Percentiles rank a stretch among this genome's conserved stretches.
Evolutionary conservation across 2,329 filamentous ascomycete genomes (phyloP).

Genomic region (Mycocentrospora acerina): DNA sequence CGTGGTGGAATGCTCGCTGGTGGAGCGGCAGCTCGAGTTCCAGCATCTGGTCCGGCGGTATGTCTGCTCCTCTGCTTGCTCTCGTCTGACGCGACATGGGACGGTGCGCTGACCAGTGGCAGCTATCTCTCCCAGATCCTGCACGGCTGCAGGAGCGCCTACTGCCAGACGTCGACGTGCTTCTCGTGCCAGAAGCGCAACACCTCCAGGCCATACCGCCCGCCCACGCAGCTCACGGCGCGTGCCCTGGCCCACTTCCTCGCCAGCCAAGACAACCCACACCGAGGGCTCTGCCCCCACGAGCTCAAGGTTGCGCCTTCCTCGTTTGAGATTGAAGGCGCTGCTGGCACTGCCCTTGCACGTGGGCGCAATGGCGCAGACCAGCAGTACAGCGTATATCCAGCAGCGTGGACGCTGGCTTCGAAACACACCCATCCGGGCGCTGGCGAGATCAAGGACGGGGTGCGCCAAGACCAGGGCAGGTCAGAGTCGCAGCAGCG

Average conservation of each 20-base stretch:
- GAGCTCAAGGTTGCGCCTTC: conserved; percentile 37
- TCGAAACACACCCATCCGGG: no score
- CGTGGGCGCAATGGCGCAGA: background rate
- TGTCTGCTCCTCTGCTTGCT: conserved; percentile 7
- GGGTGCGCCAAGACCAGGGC: no score
- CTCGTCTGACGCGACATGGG: no score
- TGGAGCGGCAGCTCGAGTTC: conserved; percentile 30
- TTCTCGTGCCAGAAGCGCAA: conserved; percentile 73
- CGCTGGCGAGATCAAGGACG: no score
- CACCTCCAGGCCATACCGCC: conserved; percentile 68
- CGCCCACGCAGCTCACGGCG: conserved; percentile 80
- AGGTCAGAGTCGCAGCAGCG: conserved; percentile 2
- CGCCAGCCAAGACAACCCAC: conserved; percentile 76
- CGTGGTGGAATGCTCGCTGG: conserved; percentile 32
- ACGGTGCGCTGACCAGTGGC: conserved; percentile 2
- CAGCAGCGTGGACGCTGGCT: conserved; percentile 2
- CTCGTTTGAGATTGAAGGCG: conserved; percentile 23
- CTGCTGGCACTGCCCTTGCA: conserved; percentile 3
- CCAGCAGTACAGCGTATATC: conserved; percentile 8
- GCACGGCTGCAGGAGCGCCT: conserved; percentile 69
- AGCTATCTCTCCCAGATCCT: conserved; percentile 83
- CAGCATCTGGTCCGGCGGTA: conserved; percentile 37
- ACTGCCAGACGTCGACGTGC: conserved; percentile 76
- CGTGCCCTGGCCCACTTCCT: conserved; percentile 78
- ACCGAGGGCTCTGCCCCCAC: conserved; percentile 66